Conservation (phyloP, 169 alveolate genomes). For the Plasmodium coatneyi region DNA sequence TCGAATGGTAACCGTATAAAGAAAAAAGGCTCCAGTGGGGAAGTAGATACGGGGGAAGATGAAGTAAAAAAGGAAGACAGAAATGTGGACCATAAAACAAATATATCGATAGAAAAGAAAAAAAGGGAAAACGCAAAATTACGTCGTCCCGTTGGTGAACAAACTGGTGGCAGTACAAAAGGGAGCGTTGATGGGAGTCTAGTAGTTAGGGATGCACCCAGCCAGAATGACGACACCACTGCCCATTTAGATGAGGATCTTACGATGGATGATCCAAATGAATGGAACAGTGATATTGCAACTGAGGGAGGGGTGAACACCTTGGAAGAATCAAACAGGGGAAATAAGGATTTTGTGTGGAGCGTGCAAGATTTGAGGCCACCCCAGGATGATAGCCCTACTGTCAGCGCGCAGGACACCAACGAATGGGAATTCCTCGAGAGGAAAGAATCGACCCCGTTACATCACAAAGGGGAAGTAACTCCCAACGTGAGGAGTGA, state of each 20-base stretch:
- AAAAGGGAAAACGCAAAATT: neutral
- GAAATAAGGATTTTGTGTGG: neutral
- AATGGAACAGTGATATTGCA: neutral
- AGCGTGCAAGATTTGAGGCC: neutral
- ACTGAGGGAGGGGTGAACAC: neutral
- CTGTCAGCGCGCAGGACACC: neutral
- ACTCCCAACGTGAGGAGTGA: neutral
- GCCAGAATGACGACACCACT: neutral
- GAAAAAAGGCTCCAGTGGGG: neutral
- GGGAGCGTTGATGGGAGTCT: neutral
- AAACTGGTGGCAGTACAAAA: neutral
- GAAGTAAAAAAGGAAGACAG: neutral
- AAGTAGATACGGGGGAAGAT: neutral
- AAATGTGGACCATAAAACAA: neutral
- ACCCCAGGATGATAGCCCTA: neutral
- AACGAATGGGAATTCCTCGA: neutral
- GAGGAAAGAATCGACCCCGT: neutral
- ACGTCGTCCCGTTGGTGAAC: neutral
- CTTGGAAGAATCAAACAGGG: neutral
- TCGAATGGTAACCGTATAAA: neutral
- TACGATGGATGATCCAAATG: neutral
- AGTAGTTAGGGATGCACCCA: neutral
- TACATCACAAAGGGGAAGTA: neutral
- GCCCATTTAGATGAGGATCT: neutral
- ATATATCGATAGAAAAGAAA: neutral